Conservation (phyloP, 2,329 filamentous ascomycete species). For the Penicillium aurantiogriseum region DNA sequence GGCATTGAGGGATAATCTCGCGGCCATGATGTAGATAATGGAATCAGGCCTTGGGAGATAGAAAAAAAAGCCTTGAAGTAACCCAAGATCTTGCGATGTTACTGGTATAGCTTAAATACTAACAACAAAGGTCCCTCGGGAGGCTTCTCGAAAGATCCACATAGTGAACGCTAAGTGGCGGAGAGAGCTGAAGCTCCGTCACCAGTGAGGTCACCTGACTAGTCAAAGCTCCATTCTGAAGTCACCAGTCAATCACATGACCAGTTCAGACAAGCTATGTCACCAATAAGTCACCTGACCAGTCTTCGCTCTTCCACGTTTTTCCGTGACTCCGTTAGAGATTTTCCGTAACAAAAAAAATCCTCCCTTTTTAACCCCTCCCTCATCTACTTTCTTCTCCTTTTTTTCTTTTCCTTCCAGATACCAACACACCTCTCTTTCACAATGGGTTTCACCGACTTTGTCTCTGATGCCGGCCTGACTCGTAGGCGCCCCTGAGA, state of each 20-base stretch:
- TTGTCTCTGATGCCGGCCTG: constrained; percentile 62
- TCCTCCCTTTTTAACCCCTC: constrained; percentile 32
- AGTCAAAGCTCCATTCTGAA: neutral
- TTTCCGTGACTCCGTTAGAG: constrained; percentile 12
- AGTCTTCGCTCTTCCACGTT: constrained; percentile 15
- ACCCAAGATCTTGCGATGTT: neutral
- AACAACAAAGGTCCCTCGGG: constrained; percentile 17
- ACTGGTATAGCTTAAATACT: constrained; percentile 13
- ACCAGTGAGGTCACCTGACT: constrained; percentile 12
- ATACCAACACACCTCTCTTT: constrained; percentile 26
- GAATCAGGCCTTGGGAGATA: neutral
- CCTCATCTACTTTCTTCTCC: constrained; percentile 26
- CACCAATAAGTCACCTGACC: constrained; percentile 13
- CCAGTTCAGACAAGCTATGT: constrained; percentile 29
- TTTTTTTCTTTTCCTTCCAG: constrained; percentile 19
- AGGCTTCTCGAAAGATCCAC: constrained; percentile 43
- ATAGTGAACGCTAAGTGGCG: constrained; percentile 29
- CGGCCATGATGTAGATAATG: constrained; percentile 28
- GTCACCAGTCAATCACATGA: constrained; percentile 2
- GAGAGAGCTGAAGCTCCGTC: constrained; percentile 28
- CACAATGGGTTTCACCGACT: constrained; percentile 67
- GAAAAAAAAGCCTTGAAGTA: neutral
- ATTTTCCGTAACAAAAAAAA: constrained; percentile 27
- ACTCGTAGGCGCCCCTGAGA: constrained; percentile 50
- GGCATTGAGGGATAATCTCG: constrained; percentile 31